Evolutionary conservation across 129 eudicot genomes (phyloP), one percentile per base, ranked within the genome.

Genomic region (Mikania micrantha): DNA sequence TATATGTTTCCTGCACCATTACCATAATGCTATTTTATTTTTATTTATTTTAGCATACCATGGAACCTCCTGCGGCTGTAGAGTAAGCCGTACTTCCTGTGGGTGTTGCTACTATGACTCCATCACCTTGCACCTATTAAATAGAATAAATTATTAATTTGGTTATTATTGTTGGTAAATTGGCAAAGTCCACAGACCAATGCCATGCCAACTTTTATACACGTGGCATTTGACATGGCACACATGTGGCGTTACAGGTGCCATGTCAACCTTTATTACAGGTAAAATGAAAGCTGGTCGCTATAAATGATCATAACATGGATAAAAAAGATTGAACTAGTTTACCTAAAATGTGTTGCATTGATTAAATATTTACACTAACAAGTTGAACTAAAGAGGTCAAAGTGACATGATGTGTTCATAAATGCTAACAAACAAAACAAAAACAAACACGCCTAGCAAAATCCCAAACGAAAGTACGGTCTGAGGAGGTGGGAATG

Each of bases 41-140:
- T 64, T 16, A 8, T 35, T 17, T 17, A 20, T 13, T 49, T 31
- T 9, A 73, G 61, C 83, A 76, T 82, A 93, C 99, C 99, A 93
- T 89, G 32, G 99, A 93, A 73, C 99, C 99, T 77, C 99, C 99
- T 39, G 99, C 99, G n/a, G 99, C 88, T 62, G 99, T 93, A 71
- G 99, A 88, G 74, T 93, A 93, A 82, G 99, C 99, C 32, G 99
- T 93, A 76, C 99, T 93, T 69, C 99, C 99, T 11, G 99, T 93
- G 32, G 99, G 99, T 63, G 99, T 93, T 36, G 99, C 99, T 42
- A 93, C 85, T 56, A 93, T 93, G 71, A 93, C 96, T 72, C 99
- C 99, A 78, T 93, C 99, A 31, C 95, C 99, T 89, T 93, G 99
- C 56, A 93, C 99, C 99, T 93, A 71, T 57, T 17, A 17, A 19